Base-by-base conservation (phyloP, 2,329 filamentous ascomycete species). In the Falciphora oryzae region DNA sequence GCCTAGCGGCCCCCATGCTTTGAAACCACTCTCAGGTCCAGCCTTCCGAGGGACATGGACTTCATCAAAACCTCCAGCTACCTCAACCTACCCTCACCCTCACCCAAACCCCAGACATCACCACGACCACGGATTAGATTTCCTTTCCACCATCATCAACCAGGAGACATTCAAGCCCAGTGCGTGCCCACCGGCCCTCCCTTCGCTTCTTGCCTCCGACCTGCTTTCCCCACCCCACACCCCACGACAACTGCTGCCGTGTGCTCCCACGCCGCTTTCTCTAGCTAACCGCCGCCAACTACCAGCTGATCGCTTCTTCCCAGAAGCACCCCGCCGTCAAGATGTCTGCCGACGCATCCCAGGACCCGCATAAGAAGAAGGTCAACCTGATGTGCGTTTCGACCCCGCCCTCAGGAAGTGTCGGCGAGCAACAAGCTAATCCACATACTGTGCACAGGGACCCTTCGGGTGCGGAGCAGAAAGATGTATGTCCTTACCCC, bases 381-480 rank as follows among this genome's bases (percentile, higher is more conserved):
- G 89, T 89, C 78, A 91, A 94, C 79, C 77, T 94, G 78, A 85
- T 86, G 91, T 94, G 85, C 76, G 90, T 53, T 25, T 22, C 44
- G 44, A 11, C 44, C 44, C 44, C 44, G 44, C n/a, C n/a, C 18
- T 22, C 44, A n/a, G 18, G 10, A 58, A 16, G 57, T 58, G 27
- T 25, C 25, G 29, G 57, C 57, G 16, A 28, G 27, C 27, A 29
- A 28, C 56, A 4, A 62, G 13, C 5, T 32, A 32, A 59, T 57
- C 71, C 64, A 64, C 63, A 7, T n/a, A n/a, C n/a, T n/a, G 8
- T n/a, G 8, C 71, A 64, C 71, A 97, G 93, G 81, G 93, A 97
- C 80, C 83, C 91, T 76, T 97, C 93, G 67, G 93, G 93, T 76
- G 89, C 91, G 68, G 92, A 96, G 77, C 85, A 88, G 80, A 95